A percentile compares a stretch with the other conserved stretches of the same genome.
Evolutionary conservation across 345 rosid genomes (phyloP).

Genomic region (Citrus sinensis): DNA sequence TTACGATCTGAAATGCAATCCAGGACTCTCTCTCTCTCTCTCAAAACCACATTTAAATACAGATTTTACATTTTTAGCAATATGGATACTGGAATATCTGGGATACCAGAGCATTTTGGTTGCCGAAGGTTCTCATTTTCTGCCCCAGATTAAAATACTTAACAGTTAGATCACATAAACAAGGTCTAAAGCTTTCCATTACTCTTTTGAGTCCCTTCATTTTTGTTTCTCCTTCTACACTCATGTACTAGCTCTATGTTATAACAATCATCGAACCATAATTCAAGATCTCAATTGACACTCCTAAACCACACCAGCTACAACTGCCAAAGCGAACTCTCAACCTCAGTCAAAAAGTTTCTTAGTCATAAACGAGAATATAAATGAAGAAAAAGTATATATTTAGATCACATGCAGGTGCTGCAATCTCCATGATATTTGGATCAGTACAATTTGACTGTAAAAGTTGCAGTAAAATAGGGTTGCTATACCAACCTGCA

Average conservation of each 20-base stretch:
- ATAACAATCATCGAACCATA: not conserved
- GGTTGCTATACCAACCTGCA: slow-evolving; percentile 50
- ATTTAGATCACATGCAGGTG: not conserved
- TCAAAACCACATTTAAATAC: not conserved
- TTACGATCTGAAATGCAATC: not conserved
- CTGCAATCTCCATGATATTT: not conserved
- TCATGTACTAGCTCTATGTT: not conserved
- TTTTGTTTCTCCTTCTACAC: not conserved
- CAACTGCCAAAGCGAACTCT: not conserved
- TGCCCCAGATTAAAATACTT: not conserved
- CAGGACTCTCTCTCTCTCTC: not conserved
- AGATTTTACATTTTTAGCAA: not conserved
- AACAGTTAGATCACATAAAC: not conserved
- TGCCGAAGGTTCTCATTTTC: not conserved
- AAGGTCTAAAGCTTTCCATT: not conserved
- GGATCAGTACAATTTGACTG: not conserved
- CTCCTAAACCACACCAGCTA: not conserved
- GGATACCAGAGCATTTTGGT: not conserved
- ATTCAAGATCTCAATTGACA: not conserved
- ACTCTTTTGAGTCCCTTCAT: not conserved
- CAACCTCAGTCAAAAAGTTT: not conserved
- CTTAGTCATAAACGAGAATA: not conserved
- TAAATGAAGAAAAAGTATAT: not conserved
- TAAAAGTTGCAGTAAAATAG: not conserved
- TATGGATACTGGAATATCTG: not conserved